A percentile compares a stretch with the other conserved stretches of the same genome.
Conservation (phyloP, 2,329 filamentous ascomycete species). For the Ophiostoma ulmi region DNA sequence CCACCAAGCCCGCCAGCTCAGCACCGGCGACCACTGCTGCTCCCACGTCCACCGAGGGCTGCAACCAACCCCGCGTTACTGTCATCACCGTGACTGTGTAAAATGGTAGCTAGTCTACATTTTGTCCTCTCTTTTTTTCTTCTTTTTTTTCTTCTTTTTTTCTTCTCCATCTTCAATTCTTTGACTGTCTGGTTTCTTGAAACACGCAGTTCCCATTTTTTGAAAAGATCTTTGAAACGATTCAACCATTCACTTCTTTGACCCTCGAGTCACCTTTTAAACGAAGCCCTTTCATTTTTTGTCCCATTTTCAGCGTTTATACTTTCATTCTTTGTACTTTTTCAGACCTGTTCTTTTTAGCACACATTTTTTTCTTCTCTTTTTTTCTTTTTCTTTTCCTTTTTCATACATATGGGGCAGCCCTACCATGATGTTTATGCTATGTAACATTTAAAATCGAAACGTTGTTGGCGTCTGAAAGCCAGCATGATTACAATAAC, state of each 20-base stretch:
- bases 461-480: neutral
- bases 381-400: neutral
- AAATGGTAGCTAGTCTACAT: conserved; percentile 16
- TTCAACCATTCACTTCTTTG: conserved; percentile 9
- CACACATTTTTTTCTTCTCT: neutral
- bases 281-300: neutral
- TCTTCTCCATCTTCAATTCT: neutral
- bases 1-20: conserved; percentile 4
- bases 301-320: neutral
- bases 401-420: neutral
- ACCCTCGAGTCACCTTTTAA: conserved; percentile 1
- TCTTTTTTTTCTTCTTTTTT: too few relatives aligned
- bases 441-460: neutral
- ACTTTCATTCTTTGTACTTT: conserved; percentile 1
- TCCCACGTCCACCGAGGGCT: neutral
- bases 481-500: neutral
- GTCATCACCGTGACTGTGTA: conserved; percentile 14
- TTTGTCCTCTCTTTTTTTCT: neutral
- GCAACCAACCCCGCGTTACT: conserved; percentile 1
- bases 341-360: neutral
- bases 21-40: conserved; percentile 5
- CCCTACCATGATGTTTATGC: neutral
- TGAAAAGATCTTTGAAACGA: conserved; percentile 9
- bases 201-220: conserved; percentile 5
- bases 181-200: conserved; percentile 1